A percentile compares a stretch with the other conserved stretches of the same genome.
Evolutionary conservation across 768 basidiomycete genomes (phyloP).

Genomic region (Cubamyces lactineus): DNA sequence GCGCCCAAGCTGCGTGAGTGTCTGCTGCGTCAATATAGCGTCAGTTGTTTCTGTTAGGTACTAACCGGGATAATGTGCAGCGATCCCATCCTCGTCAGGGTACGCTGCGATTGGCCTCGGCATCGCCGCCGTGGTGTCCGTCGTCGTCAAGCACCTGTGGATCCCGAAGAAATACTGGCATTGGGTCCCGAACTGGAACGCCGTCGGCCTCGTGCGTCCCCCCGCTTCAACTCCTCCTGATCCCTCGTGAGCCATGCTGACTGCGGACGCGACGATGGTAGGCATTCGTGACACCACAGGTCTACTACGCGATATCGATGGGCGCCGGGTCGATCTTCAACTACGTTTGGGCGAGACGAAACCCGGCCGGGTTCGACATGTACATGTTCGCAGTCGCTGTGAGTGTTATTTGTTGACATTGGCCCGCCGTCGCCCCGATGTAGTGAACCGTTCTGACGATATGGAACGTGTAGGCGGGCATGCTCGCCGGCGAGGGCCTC

Average conservation of each 20-base stretch:
- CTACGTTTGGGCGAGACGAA: constrained; percentile 51
- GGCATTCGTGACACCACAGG: constrained; percentile 27
- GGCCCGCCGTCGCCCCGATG: too few relatives aligned
- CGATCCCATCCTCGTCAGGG: constrained; percentile 27
- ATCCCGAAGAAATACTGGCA: constrained; percentile 26
- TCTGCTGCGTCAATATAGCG: constrained; percentile 29
- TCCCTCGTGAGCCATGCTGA: too few relatives aligned
- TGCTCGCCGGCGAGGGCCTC: constrained; percentile 52
- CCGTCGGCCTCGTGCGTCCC: constrained; percentile 26
- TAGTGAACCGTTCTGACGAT: too few relatives aligned
- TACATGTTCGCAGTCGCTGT: constrained; percentile 41
- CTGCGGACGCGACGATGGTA: neutral
- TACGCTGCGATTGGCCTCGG: constrained; percentile 28
- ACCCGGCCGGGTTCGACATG: constrained; percentile 41
- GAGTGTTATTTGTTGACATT: neutral
- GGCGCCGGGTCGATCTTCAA: constrained; percentile 50
- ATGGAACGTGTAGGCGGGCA: constrained; percentile 33
- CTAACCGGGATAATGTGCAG: constrained; percentile 28
- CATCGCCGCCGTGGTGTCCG: constrained; percentile 16
- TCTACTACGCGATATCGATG: constrained; percentile 31
- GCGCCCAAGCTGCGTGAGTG: constrained; percentile 21
- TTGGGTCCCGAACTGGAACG: constrained; percentile 32
- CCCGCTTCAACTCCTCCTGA: too few relatives aligned
- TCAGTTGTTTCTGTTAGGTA: constrained; percentile 16
- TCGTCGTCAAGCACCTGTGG: constrained; percentile 26